These are phyloP conservation scores for Fusarium equiseti DNA, from an alignment of 2,329 filamentous ascomycete genomes.

Conservation along the genomic window DNA sequence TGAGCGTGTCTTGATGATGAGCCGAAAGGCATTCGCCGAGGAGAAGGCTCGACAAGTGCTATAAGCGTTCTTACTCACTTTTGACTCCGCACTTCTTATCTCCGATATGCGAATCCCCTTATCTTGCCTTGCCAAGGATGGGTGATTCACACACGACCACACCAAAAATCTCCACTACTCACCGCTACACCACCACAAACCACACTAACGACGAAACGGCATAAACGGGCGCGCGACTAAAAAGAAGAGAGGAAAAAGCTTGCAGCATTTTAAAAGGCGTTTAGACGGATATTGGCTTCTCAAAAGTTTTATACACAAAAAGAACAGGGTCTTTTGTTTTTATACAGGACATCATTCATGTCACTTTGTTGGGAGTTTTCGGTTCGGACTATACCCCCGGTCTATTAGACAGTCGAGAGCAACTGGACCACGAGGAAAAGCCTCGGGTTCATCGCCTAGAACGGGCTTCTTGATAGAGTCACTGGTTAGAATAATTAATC, in stretches of 20 bases:
- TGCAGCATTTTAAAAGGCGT: conserved; percentile 48
- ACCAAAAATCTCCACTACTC: conserved; percentile 44
- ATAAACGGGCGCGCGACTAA: conserved; percentile 44
- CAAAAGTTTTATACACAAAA: conserved; percentile 40
- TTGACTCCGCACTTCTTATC: conserved; percentile 9
- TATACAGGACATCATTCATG: neutral
- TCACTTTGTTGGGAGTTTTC: conserved; percentile 42
- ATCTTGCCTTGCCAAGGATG: conserved; percentile 8
- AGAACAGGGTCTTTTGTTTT: conserved; percentile 21
- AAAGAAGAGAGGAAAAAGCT: conserved; percentile 27
- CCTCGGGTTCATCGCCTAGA: conserved; percentile 45
- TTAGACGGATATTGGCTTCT: conserved; percentile 29
- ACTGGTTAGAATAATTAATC: conserved; percentile 43
- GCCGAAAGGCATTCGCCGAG: conserved; percentile 89
- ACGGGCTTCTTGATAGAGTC: conserved; percentile 48
- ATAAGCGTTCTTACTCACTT: conserved; percentile 17
- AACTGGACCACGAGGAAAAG: conserved; percentile 35
- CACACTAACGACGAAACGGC: conserved; percentile 41
- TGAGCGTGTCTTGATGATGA: conserved; percentile 94
- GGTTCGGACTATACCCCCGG: conserved; percentile 48
- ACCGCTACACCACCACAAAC: conserved; percentile 25
- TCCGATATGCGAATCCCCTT: conserved; percentile 15
- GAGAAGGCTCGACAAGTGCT: conserved; percentile 73
- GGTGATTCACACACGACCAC: conserved; percentile 22
- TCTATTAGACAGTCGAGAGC: conserved; percentile 49